Evolutionary conservation across 352 stramenopile genomes (phyloP).

Genomic region (Globisporangium paroecandrum): DNA sequence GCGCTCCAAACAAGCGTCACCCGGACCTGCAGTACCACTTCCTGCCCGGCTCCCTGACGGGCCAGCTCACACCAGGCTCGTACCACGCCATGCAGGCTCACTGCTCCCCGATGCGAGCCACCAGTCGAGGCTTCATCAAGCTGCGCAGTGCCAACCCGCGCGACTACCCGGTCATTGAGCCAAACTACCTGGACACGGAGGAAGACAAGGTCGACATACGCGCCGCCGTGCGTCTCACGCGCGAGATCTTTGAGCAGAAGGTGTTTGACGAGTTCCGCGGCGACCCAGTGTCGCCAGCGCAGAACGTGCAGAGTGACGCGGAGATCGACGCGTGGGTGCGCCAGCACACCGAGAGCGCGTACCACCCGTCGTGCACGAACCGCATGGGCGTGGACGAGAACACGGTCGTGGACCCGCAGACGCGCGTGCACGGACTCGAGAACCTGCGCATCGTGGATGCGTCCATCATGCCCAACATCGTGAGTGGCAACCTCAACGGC

Average conservation of each 20-base stretch:
- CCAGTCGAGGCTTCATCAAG: conserved; percentile 78
- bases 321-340: conserved; percentile 87
- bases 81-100: conserved; percentile 86
- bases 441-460: conserved; percentile 90
- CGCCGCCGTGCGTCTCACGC: conserved; percentile 67
- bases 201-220: conserved; percentile 81
- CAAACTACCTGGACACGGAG: conserved; percentile 85
- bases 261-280: conserved; percentile 82
- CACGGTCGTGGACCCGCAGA: conserved; percentile 88
- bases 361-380: conserved; percentile 89
- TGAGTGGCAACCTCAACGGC: conserved; percentile 93
- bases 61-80: conserved; percentile 54
- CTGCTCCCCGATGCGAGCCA: conserved; percentile 86
- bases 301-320: conserved; percentile 54
- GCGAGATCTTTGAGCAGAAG: conserved; percentile 87
- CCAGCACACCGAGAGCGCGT: conserved; percentile 80
- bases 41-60: conserved; percentile 76
- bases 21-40: conserved; percentile 90
- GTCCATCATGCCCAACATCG: conserved; percentile 93
- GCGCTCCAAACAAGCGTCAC: conserved; percentile 68
- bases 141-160: conserved; percentile 73
- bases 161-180: conserved; percentile 80
- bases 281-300: conserved; percentile 69
- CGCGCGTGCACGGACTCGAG: conserved; percentile 84
- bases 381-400: conserved; percentile 79